Evolutionary conservation across 2,329 filamentous ascomycete genomes (phyloP).

Genomic region (Scedosporium boydii): DNA sequence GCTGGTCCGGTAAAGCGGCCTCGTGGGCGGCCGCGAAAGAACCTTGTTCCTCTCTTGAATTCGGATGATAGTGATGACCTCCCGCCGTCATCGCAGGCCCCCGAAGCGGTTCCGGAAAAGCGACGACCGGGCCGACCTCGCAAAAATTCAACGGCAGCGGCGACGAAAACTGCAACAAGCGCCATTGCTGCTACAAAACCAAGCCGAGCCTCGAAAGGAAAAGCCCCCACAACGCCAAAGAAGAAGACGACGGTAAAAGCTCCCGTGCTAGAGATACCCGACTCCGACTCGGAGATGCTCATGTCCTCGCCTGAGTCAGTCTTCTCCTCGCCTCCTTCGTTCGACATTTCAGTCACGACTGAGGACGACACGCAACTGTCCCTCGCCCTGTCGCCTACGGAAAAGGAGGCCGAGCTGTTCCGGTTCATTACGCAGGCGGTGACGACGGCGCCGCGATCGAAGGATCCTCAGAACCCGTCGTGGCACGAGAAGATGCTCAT

Average conservation of each 20-base stretch:
- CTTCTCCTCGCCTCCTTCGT: constrained; percentile 32
- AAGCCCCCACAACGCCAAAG: background rate
- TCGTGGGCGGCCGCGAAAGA: constrained; percentile 25
- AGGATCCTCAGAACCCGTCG: constrained; percentile 43
- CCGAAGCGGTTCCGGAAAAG: constrained; percentile 21
- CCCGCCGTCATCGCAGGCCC: constrained; percentile 16
- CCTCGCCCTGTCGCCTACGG: constrained; percentile 25
- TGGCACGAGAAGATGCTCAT: constrained; percentile 93
- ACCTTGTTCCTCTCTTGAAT: constrained; percentile 7
- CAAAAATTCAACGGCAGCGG: constrained; percentile 17
- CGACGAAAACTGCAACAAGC: background rate
- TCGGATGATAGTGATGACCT: background rate
- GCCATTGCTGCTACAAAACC: background rate
- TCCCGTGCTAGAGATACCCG: constrained; percentile 8
- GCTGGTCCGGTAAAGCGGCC: constrained; percentile 13
- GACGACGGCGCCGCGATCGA: constrained; percentile 37
- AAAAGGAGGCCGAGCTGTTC: constrained; percentile 37
- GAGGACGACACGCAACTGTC: constrained; percentile 37
- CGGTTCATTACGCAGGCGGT: constrained; percentile 46
- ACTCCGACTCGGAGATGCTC: constrained; percentile 5
- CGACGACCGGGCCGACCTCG: constrained; percentile 28
- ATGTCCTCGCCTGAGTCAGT: constrained; percentile 24
- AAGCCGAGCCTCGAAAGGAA: background rate
- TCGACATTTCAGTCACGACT: constrained; percentile 33
- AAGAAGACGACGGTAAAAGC: background rate